phyloP scores from a whole-genome alignment of 768 basidiomycete genomes.

The Chlorophyllum brunneum region DNA sequence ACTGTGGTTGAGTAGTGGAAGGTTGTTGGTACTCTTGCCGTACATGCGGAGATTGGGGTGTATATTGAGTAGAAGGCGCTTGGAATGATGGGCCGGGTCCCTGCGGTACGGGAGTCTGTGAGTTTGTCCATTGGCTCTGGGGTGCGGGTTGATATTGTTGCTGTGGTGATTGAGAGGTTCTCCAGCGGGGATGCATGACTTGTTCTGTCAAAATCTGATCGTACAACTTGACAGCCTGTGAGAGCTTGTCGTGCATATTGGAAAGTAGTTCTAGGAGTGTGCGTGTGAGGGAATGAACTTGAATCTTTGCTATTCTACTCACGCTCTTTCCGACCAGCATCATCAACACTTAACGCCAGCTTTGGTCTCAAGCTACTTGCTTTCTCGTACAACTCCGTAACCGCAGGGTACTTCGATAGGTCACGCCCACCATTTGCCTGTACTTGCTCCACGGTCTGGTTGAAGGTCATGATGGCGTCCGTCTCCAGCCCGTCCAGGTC shows the following conservation, averaged over 20 bases:
- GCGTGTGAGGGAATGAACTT: neutral
- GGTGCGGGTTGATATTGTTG: constrained; percentile 23
- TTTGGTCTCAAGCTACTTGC: constrained; percentile 78
- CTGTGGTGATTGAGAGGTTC: constrained; percentile 28
- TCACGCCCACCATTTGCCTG: constrained; percentile 75
- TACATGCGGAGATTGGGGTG: constrained; percentile 21
- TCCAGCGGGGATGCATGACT: constrained; percentile 68
- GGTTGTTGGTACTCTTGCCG: constrained; percentile 18
- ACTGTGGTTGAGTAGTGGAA: constrained; percentile 13
- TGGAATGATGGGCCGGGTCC: constrained; percentile 23
- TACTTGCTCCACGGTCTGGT: constrained; percentile 84
- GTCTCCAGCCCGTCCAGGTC: constrained; percentile 81
- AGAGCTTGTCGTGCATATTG: constrained; percentile 94
- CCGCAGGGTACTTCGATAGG: constrained; percentile 77
- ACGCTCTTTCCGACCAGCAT: constrained; percentile 85
- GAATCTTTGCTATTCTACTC: constrained; percentile 14
- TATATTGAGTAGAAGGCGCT: constrained; percentile 32
- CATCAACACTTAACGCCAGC: constrained; percentile 78
- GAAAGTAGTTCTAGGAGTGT: constrained; percentile 64
- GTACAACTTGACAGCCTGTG: constrained; percentile 88
- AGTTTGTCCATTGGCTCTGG: constrained; percentile 19
- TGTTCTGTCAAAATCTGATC: constrained; percentile 86
- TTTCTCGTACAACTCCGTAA: constrained; percentile 81
- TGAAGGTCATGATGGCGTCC: constrained; percentile 87
- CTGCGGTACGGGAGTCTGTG: constrained; percentile 10